phyloP scores from a whole-genome alignment of 202 grass and related monocot genomes.

The Eragrostis tef region DNA sequence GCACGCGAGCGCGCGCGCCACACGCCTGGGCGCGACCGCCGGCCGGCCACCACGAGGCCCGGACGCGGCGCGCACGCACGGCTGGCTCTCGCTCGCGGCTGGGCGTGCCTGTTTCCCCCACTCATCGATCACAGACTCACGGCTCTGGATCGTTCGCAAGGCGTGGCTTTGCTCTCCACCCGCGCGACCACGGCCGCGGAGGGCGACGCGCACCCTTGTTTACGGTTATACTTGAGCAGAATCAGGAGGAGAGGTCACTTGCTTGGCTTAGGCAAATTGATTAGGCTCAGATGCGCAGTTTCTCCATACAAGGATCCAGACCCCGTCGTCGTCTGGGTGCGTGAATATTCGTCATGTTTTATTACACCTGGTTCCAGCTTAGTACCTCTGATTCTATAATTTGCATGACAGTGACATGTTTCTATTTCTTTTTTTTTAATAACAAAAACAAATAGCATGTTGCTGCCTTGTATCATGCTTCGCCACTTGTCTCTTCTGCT shows the following conservation, averaged over 20 bases:
- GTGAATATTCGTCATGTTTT: neutral
- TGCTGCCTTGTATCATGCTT: constrained; percentile 19
- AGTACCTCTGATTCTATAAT: neutral
- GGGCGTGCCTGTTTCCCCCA: neutral
- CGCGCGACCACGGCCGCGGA: too few species aligned
- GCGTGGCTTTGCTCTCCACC: too few species aligned
- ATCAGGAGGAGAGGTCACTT: neutral
- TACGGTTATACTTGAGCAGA: neutral
- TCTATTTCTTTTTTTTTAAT: neutral
- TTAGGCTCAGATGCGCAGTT: neutral
- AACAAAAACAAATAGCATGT: neutral
- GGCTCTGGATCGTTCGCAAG: too few species aligned
- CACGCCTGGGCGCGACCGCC: neutral
- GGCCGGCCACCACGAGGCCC: neutral
- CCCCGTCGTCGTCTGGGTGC: neutral
- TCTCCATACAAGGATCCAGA: neutral
- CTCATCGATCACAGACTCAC: too few species aligned
- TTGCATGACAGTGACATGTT: neutral
- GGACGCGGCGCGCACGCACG: neutral
- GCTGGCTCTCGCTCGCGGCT: neutral
- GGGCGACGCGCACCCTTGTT: neutral
- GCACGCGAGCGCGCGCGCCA: neutral
- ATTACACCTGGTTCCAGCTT: neutral
- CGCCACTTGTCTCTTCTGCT: constrained; percentile 21
- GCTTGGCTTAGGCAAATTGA: neutral